A percentile compares a stretch with the other conserved stretches of the same genome.
Evolutionary conservation across 331 rosid genomes (phyloP).

Genomic region (Quercus phellos): DNA sequence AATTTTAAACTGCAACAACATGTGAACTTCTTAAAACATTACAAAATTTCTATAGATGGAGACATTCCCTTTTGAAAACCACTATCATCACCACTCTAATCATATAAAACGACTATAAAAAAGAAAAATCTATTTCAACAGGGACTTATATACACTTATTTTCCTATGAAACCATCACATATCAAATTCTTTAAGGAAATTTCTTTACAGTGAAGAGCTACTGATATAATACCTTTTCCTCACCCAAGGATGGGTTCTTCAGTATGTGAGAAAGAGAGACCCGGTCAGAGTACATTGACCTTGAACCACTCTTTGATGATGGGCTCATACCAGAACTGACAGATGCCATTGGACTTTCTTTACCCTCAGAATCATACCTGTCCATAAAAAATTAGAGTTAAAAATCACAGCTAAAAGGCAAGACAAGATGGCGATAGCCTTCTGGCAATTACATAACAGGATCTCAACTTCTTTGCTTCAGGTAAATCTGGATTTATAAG

Average conservation of each 20-base stretch:
- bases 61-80: no score
- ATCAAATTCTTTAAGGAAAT: background rate
- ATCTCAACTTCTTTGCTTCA: conserved; percentile 67
- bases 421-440: background rate
- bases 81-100: background rate
- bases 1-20: background rate
- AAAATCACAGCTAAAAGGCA: background rate
- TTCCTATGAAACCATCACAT: no score
- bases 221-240: conserved; percentile 53
- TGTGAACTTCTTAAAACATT: background rate
- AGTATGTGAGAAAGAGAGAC: conserved; percentile 48
- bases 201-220: background rate
- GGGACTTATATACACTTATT: background rate
- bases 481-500: conserved; percentile 64
- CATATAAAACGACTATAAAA: background rate
- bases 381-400: background rate
- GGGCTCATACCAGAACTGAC: conserved; percentile 56
- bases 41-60: no score
- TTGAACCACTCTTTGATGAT: conserved; percentile 32
- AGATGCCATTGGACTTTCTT: conserved; percentile 60
- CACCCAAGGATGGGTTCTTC: conserved; percentile 60
- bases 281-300: conserved; percentile 78
- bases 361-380: conserved; percentile 96
- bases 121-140: background rate
- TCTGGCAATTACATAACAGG: conserved; percentile 45